Evolutionary conservation across 1,284 basidiomycete genomes (phyloP).

Genomic region (Lentinula novae-zelandiae): DNA sequence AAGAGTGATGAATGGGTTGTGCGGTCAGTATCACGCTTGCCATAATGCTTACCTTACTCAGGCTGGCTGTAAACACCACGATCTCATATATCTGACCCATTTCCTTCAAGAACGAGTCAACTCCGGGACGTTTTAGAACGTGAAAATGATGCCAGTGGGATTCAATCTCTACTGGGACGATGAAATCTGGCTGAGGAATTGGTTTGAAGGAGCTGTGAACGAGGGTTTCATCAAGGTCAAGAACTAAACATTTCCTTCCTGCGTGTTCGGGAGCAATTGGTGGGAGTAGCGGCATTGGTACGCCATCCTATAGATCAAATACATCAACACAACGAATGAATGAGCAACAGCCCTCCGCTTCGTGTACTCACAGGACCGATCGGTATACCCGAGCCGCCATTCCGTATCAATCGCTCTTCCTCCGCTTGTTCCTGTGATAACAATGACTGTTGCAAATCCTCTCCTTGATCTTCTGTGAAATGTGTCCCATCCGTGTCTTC

Average conservation of each 20-base stretch:
- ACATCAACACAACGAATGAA: neutral
- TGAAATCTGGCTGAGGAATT: conserved; percentile 94
- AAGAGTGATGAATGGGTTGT: conserved; percentile 12
- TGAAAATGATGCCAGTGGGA: conserved; percentile 98
- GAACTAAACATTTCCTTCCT: conserved; percentile 82
- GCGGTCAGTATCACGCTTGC: neutral
- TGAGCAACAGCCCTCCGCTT: neutral
- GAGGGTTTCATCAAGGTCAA: conserved; percentile 89
- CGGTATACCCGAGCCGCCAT: conserved; percentile 49
- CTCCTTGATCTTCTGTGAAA: conserved; percentile 40
- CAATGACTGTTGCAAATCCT: conserved; percentile 26
- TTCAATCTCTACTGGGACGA: conserved; percentile 99
- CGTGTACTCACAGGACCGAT: conserved; percentile 40
- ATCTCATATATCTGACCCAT: conserved; percentile 99
- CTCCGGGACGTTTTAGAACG: conserved; percentile 97
- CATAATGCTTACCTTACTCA: conserved; percentile 77
- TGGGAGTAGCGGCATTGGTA: conserved; percentile 76
- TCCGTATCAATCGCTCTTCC: conserved; percentile 44
- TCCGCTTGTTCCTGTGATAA: conserved; percentile 38
- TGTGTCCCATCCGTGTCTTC: conserved; percentile 44
- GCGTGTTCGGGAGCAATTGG: conserved; percentile 59
- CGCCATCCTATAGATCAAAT: conserved; percentile 60
- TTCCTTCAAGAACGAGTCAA: conserved; percentile 92
- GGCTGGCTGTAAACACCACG: conserved; percentile 96
- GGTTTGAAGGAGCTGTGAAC: conserved; percentile 90